A percentile compares a stretch with the other conserved stretches of the same genome.
phyloP scores from a whole-genome alignment of 495 filamentous ascomycete species.

The Oleoguttula mirabilis region DNA sequence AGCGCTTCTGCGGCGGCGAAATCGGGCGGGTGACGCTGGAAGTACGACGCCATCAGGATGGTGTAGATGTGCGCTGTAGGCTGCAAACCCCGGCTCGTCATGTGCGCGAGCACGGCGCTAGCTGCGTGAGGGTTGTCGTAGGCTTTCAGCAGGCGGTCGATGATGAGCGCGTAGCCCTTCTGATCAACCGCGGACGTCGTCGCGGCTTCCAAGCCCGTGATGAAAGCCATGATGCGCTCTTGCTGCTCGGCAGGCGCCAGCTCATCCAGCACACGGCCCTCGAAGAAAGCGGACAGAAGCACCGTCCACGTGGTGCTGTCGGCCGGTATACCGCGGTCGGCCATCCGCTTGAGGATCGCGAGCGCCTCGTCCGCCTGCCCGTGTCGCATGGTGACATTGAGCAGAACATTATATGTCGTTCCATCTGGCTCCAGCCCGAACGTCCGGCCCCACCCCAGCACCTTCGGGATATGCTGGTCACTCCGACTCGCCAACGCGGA shows the following conservation, averaged over 20 bases:
- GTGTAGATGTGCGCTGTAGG: conserved; percentile 54
- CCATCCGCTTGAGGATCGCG: conserved; percentile 40
- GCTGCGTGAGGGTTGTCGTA: conserved; percentile 38
- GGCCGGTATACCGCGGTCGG: conserved; percentile 30
- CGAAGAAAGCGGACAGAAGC: conserved; percentile 39
- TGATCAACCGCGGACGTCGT: conserved; percentile 33
- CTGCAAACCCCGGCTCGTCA: conserved; percentile 39
- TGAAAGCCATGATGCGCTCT: conserved; percentile 30
- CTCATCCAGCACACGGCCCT: conserved; percentile 20
- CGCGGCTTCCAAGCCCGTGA: conserved; percentile 40
- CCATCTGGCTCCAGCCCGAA: conserved; percentile 48
- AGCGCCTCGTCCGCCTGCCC: conserved; percentile 30
- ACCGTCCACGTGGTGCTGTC: conserved; percentile 45
- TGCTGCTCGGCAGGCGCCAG: conserved; percentile 28
- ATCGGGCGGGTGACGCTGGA: conserved; percentile 43
- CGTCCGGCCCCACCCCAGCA: conserved; percentile 47
- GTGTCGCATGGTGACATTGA: conserved; percentile 42
- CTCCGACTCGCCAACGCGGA: conserved; percentile 36
- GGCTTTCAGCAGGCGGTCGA: conserved; percentile 46
- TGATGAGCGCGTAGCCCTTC: conserved; percentile 48
- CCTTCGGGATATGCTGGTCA: conserved; percentile 31
- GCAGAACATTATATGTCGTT: conserved; percentile 57
- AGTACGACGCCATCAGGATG: conserved; percentile 56
- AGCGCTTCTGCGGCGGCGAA: conserved; percentile 44
- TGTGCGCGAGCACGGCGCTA: conserved; percentile 48